Evolutionary conservation across 2,329 filamentous ascomycete genomes (phyloP).

Genomic region (Aspergillus caelatus): DNA sequence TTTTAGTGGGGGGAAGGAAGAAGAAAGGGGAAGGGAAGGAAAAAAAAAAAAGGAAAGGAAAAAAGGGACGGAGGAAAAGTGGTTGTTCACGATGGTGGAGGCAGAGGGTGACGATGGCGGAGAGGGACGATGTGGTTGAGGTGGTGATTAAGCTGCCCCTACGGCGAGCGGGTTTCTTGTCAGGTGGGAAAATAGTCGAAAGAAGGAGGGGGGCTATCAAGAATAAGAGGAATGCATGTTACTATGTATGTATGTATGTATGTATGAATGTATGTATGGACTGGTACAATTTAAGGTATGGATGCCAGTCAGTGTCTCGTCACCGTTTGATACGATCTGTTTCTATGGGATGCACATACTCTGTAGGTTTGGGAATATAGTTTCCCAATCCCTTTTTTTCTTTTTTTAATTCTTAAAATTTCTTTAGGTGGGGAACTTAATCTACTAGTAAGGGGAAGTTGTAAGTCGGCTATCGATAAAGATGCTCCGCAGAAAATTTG

Average conservation of each 20-base stretch:
- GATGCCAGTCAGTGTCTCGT: neutral
- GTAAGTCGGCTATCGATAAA: neutral
- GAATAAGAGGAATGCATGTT: constrained; percentile 6
- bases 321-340: neutral
- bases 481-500: neutral
- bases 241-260: neutral
- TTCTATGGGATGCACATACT: neutral
- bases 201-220: neutral
- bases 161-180: constrained; percentile 6
- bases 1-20: constrained; percentile 17
- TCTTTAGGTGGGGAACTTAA: neutral
- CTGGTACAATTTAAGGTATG: neutral
- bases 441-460: constrained; percentile 6
- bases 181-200: constrained; percentile 8
- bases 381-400: constrained; percentile 1
- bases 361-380: neutral
- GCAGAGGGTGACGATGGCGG: neutral
- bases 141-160: constrained; percentile 6
- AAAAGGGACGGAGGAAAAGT: constrained; percentile 11
- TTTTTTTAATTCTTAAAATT: neutral
- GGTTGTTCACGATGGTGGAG: constrained; percentile 10
- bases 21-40: constrained; percentile 21
- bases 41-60: constrained; percentile 20
- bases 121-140: constrained; percentile 4
- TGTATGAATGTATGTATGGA: no score